These are phyloP conservation scores for Thermochaetoides thermophila DNA, from an alignment of 495 filamentous ascomycete genomes.

Conservation along the genomic window DNA sequence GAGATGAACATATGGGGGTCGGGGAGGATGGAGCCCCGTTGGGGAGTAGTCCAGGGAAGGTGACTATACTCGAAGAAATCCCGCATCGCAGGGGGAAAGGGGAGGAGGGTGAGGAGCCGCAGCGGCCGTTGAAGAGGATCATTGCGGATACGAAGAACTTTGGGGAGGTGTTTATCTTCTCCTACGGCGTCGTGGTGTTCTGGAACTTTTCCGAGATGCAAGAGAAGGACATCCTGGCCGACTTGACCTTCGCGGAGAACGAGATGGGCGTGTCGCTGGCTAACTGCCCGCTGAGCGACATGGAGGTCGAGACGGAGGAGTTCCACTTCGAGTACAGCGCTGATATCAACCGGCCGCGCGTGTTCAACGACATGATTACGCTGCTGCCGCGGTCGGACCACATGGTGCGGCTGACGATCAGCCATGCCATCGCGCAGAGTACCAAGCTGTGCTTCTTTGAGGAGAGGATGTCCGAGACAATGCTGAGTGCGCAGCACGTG, in stretches of 20 bases:
- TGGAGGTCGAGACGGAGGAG: constrained; percentile 94
- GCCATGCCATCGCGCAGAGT: constrained; percentile 92
- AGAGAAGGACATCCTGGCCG: constrained; percentile 92
- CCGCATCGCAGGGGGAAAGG: not conserved
- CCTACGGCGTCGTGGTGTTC: constrained; percentile 94
- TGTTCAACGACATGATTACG: constrained; percentile 99
- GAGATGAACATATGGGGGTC: constrained; percentile 84
- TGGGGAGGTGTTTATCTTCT: constrained; percentile 96
- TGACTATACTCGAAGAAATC: no score
- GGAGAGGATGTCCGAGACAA: constrained; percentile 88
- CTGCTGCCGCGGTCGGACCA: constrained; percentile 77
- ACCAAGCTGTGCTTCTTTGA: constrained; percentile 96
- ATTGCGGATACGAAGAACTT: constrained; percentile 54
- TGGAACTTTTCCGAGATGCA: constrained; percentile 96
- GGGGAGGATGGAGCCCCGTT: constrained; percentile 22
- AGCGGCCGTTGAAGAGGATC: constrained; percentile 34
- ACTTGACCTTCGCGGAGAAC: constrained; percentile 76
- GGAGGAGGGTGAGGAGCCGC: constrained; percentile 5
- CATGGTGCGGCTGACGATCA: constrained; percentile 97
- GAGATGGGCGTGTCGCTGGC: constrained; percentile 44
- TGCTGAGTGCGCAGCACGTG: constrained; percentile 82
- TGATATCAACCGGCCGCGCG: constrained; percentile 66
- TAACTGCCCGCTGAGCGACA: constrained; percentile 56
- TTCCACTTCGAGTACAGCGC: constrained; percentile 97
- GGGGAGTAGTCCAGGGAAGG: no score